Percentiles rank a stretch among this genome's conserved stretches.
phyloP scores from a whole-genome alignment of 1,139 yeast species.

The Diutina catenulata region DNA sequence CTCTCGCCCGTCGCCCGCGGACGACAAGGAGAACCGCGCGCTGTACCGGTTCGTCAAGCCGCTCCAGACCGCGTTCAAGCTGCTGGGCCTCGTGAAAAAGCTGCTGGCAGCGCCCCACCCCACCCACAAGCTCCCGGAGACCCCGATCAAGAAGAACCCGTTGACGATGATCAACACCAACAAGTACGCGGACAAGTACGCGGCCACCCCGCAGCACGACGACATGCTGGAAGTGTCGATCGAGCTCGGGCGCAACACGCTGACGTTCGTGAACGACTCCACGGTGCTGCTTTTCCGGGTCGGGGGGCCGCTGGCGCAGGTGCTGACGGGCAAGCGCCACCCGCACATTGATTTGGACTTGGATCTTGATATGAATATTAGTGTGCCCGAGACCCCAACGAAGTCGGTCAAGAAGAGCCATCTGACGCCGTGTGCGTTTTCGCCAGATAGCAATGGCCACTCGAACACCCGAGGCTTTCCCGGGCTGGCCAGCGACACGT shows the following conservation, averaged over 20 bases:
- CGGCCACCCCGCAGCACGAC: neutral
- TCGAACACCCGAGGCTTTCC: no score
- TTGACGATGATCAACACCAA: constrained; percentile 19
- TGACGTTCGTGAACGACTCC: neutral
- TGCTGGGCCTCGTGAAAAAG: constrained; percentile 67
- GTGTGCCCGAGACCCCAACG: constrained; percentile 34
- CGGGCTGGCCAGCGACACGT: no score
- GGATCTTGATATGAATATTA: constrained; percentile 11
- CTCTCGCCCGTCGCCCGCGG: constrained; percentile 9
- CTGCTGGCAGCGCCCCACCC: constrained; percentile 10
- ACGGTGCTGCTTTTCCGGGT: neutral
- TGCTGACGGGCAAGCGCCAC: no score
- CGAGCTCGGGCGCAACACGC: constrained; percentile 1
- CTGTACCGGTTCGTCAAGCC: constrained; percentile 65
- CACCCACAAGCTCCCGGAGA: constrained; percentile 45
- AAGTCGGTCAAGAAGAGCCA: constrained; percentile 11
- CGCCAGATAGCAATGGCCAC: constrained; percentile 1
- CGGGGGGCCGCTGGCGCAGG: neutral
- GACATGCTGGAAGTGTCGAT: constrained; percentile 1
- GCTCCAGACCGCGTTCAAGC: constrained; percentile 71
- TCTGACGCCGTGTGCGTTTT: constrained; percentile 3
- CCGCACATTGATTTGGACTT: constrained; percentile 13
- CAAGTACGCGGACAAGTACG: constrained; percentile 2
- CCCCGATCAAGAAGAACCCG: constrained; percentile 67
- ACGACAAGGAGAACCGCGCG: constrained; percentile 23